Conservation (phyloP, 2,329 filamentous ascomycete species). For the Ophiostoma novo-ulmi region DNA sequence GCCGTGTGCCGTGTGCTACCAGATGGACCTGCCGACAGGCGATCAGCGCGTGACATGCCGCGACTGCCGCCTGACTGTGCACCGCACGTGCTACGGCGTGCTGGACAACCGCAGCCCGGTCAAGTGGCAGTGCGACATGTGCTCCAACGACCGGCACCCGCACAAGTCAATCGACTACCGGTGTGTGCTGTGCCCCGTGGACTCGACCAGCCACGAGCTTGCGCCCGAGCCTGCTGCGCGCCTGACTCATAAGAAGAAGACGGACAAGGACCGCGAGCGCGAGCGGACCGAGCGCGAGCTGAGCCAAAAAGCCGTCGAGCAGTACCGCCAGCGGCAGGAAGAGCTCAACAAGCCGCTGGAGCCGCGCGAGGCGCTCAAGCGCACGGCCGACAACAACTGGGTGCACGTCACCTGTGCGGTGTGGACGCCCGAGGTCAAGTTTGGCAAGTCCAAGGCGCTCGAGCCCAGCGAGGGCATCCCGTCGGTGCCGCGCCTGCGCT, state of each 20-base stretch:
- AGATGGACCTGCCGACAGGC: constrained; percentile 60
- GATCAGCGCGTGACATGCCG: constrained; percentile 73
- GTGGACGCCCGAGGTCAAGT: constrained; percentile 89
- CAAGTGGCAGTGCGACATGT: constrained; percentile 97
- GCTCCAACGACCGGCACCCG: constrained; percentile 86
- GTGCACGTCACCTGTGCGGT: constrained; percentile 91
- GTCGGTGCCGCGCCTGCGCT: constrained; percentile 63
- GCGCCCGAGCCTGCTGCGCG: constrained; percentile 73
- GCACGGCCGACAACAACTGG: constrained; percentile 96
- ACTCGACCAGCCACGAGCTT: constrained; percentile 67
- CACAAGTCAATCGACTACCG: constrained; percentile 91
- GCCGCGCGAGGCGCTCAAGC: constrained; percentile 86
- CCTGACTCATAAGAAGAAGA: constrained; percentile 75
- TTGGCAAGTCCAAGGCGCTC: constrained; percentile 75
- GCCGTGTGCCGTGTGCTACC: constrained; percentile 79
- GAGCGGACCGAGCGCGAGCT: constrained; percentile 82
- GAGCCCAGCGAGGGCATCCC: constrained; percentile 87
- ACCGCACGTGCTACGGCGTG: constrained; percentile 89
- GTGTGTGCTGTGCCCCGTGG: constrained; percentile 85
- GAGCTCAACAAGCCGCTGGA: constrained; percentile 76
- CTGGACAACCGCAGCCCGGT: constrained; percentile 60
- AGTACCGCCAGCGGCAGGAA: constrained; percentile 76
- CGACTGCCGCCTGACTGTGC: constrained; percentile 86
- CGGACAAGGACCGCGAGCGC: constrained; percentile 83
- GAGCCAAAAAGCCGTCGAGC: constrained; percentile 71